These are phyloP conservation scores for Thelonectria olida DNA, from an alignment of 2,329 filamentous ascomycete genomes.

Conservation along the genomic window DNA sequence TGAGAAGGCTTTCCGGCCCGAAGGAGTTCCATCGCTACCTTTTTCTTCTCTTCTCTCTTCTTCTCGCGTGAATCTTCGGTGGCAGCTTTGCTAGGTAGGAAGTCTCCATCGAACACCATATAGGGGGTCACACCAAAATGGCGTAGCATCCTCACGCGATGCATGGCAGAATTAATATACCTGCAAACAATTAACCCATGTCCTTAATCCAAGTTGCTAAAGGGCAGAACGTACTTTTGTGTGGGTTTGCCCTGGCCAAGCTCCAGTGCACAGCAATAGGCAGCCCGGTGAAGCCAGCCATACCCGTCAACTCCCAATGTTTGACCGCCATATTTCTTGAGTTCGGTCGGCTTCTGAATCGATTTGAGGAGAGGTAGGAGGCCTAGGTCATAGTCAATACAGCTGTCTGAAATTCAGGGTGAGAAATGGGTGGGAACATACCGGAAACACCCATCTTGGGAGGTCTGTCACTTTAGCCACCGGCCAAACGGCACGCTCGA, in stretches of 20 bases:
- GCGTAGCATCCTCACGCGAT: conserved; percentile 90
- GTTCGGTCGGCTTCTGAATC: conserved; percentile 86
- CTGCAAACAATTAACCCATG: conserved; percentile 52
- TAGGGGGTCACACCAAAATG: conserved; percentile 96
- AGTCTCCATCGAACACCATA: conserved; percentile 95
- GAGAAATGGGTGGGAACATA: conserved; percentile 25
- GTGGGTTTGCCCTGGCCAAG: conserved; percentile 90
- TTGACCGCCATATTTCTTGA: conserved; percentile 88
- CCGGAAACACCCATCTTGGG: conserved; percentile 50
- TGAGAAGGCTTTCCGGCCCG: conserved; percentile 82
- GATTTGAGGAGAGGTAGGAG: conserved; percentile 93
- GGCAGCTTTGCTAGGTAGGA: conserved; percentile 88
- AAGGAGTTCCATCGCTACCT: conserved; percentile 79
- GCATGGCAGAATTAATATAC: conserved; percentile 90
- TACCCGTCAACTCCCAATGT: conserved; percentile 96
- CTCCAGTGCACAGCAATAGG: conserved; percentile 89
- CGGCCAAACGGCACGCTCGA: conserved; percentile 19
- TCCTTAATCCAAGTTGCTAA: background rate
- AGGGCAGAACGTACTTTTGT: conserved; percentile 69
- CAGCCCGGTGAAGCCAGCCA: conserved; percentile 96
- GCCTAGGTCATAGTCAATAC: conserved; percentile 60
- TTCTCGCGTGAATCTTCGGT: conserved; percentile 84
- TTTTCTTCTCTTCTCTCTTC: conserved; percentile 79
- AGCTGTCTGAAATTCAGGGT: background rate
- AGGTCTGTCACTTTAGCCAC: conserved; percentile 18